These are phyloP conservation scores for Erodium trifolium DNA, from an alignment of 441 rosid species.

Conservation along the genomic window DNA sequence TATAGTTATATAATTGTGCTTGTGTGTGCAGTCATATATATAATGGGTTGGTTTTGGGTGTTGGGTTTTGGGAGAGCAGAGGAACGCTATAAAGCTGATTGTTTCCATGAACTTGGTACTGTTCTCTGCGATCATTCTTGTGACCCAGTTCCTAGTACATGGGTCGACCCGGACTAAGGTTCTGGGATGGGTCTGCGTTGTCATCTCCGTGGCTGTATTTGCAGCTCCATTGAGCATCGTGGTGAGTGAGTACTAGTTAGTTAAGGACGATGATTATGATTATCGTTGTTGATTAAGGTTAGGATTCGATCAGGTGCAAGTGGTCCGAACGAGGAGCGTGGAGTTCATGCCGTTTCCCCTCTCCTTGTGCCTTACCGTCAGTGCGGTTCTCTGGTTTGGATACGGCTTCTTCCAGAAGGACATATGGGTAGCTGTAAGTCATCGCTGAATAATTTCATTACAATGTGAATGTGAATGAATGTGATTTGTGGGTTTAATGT, in stretches of 20 bases:
- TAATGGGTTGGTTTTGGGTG: not conserved
- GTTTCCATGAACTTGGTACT: conserved; percentile 44
- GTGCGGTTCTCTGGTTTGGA: conserved; percentile 75
- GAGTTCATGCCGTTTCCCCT: conserved; percentile 87
- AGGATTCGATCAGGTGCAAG: conserved; percentile 41
- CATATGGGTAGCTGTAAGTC: conserved; percentile 62
- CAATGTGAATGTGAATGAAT: too few species aligned
- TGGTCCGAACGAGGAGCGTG: conserved; percentile 66
- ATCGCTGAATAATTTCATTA: not conserved
- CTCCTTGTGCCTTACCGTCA: conserved; percentile 66
- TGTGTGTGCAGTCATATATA: too few species aligned
- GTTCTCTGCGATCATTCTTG: conserved; percentile 38
- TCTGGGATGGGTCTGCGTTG: conserved; percentile 80
- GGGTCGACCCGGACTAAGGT: conserved; percentile 24
- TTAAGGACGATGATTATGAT: too few species aligned
- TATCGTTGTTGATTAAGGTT: too few species aligned
- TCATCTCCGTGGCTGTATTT: conserved; percentile 57
- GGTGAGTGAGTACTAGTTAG: too few species aligned
- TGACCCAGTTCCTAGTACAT: conserved; percentile 34
- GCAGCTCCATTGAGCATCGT: conserved; percentile 71
- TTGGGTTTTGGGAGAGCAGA: conserved; percentile 29
- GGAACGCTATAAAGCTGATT: conserved; percentile 45
- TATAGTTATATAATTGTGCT: too few species aligned
- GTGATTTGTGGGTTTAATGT: not conserved
- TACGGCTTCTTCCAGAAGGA: conserved; percentile 59